Conservation (phyloP, 2,329 filamentous ascomycete genomes). For the Periglandula ipomoeae region DNA sequence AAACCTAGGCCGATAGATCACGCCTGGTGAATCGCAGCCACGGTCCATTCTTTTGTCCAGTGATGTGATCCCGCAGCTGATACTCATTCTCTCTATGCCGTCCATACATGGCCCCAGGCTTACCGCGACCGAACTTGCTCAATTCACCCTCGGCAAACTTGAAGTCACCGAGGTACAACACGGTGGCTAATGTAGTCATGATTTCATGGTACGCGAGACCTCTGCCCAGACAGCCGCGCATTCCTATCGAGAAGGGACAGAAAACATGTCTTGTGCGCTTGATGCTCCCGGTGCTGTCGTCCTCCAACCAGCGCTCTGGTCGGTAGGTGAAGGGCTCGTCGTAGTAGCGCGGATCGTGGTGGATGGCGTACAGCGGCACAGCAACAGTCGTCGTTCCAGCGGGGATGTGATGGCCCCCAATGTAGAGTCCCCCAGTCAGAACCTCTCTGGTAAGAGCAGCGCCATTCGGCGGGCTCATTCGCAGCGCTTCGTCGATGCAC, state of each 20-base stretch:
- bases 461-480: conserved; percentile 51
- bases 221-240: conserved; percentile 65
- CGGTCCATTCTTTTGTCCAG: conserved; percentile 62
- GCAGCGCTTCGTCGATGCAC: conserved; percentile 58
- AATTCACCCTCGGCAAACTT: conserved; percentile 39
- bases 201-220: conserved; percentile 59
- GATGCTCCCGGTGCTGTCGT: conserved; percentile 26
- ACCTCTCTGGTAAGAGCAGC: conserved; percentile 53
- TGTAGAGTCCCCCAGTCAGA: conserved; percentile 40
- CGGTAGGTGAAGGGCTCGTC: conserved; percentile 47
- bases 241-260: conserved; percentile 64
- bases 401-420: conserved; percentile 46
- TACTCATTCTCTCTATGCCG: conserved; percentile 51
- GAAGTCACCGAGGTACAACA: conserved; percentile 54
- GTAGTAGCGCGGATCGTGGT: conserved; percentile 57
- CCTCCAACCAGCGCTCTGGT: conserved; percentile 57
- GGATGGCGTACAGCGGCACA: conserved; percentile 58
- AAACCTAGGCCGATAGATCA: too few species aligned
- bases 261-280: conserved; percentile 50
- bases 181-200: conserved; percentile 50
- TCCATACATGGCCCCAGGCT: conserved; percentile 39
- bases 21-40: too few species aligned
- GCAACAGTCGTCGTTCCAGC: conserved; percentile 53
- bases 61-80: conserved; percentile 64
- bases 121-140: conserved; percentile 43